These are phyloP conservation scores for Neurospora tetraspora DNA, from an alignment of 495 filamentous ascomycete genomes.

Conservation along the genomic window DNA sequence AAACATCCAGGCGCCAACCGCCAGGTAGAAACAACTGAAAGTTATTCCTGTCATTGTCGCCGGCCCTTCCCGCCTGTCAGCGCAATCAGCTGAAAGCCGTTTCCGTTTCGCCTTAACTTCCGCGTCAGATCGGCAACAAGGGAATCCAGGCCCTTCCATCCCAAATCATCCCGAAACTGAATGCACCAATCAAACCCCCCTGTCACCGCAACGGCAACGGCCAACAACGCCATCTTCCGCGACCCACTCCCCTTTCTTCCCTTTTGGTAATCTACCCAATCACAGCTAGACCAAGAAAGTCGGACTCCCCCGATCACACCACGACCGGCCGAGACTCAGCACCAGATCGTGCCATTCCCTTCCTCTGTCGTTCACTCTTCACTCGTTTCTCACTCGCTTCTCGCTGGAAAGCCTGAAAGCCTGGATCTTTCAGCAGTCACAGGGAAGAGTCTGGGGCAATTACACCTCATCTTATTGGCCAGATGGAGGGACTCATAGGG, in stretches of 20 bases:
- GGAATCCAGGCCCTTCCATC: not conserved
- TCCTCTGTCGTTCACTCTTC: not conserved
- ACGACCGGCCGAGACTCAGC: conserved; percentile 1
- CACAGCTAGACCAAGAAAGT: not conserved
- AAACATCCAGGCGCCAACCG: not conserved
- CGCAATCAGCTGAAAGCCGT: not conserved
- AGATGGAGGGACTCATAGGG: not conserved
- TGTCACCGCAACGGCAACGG: not conserved
- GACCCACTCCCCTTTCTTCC: not conserved
- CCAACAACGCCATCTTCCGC: not conserved
- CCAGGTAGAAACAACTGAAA: not conserved
- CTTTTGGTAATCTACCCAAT: not conserved
- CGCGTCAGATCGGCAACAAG: not conserved
- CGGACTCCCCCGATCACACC: conserved; percentile 12
- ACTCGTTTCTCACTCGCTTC: not conserved
- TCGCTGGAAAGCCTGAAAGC: not conserved
- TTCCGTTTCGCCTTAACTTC: not conserved
- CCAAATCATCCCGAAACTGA: not conserved
- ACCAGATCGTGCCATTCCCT: conserved; percentile 4
- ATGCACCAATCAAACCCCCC: not conserved
- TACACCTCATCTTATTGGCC: not conserved
- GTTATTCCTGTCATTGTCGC: not conserved
- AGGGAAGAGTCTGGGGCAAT: not conserved
- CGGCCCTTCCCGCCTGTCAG: not conserved
- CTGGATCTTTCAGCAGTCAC: not conserved